Base-by-base conservation (phyloP, 1,284 basidiomycete species). In the Tylopilus sp. region DNA sequence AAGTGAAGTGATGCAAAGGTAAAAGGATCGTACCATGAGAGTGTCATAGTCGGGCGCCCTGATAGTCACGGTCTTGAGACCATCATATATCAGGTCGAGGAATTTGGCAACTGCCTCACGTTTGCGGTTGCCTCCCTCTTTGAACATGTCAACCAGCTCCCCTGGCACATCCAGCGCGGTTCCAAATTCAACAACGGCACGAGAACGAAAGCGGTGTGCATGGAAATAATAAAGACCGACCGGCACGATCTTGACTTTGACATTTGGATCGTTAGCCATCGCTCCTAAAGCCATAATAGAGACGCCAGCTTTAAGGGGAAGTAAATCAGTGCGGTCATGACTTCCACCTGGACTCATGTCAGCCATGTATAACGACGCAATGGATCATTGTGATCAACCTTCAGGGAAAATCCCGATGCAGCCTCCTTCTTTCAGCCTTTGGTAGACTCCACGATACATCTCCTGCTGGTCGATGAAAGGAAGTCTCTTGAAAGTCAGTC, bases 31-130 rank as follows among this genome's bases (percentile, higher is more conserved):
- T 61, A 90, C 94, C 94, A 98, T 97, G 52, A 99, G 80, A 2
- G 97, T 99, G 63, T 99, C 97, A 71, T 92, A 99, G 72, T 99
- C 97, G 2, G 97, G 94, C 10, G 96, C 94, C 51, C 95, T 81
- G 41, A 99, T 84, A 1, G 97, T 99, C 41, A 99, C 97, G 2
- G 94, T 95, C 75, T 98, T 98, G 61, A 99, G 77, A n/a, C 86
- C 92, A 67, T 98, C 92, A 66, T 97, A 98, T 54, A 98, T 90
- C 53, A 97, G 77, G 63, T 98, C 91, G 59, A 99, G 80, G 63
- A 98, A 85, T 68, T 92, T 90, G 10, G 86, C 81, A 42, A 96
- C 93, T 1, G 97, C 96, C 63, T 95, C 89, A 57, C 93, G 80
- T 75, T 99, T 99, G 66, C 89, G 83, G 28, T 79, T 73, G 8